Percentiles rank a stretch among this genome's conserved stretches.
These are phyloP conservation scores for Phytophthora palmivora DNA, from an alignment of 352 stramenopile genomes.

Conservation along the genomic window DNA sequence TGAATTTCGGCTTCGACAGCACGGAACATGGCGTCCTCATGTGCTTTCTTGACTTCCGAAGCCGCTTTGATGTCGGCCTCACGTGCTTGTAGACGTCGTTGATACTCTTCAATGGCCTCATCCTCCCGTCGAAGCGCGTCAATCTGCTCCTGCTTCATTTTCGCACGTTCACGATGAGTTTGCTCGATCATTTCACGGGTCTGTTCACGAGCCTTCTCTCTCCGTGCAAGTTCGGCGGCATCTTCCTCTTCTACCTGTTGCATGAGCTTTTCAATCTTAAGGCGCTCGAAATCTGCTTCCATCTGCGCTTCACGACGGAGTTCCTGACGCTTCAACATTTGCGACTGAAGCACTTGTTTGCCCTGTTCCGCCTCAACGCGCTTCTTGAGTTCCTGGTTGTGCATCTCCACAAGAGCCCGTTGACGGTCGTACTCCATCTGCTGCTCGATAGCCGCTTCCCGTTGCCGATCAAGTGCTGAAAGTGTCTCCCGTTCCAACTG, in stretches of 20 bases:
- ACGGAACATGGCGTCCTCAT: conserved; percentile 75
- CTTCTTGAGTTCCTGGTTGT: conserved; percentile 61
- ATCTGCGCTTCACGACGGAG: conserved; percentile 68
- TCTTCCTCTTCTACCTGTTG: conserved; percentile 90
- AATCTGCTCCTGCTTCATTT: conserved; percentile 25
- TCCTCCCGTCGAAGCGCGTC: conserved; percentile 49
- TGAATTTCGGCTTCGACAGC: conserved; percentile 89
- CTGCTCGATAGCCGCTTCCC: conserved; percentile 90
- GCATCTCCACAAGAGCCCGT: conserved; percentile 72
- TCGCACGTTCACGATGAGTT: conserved; percentile 53
- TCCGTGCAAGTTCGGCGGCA: conserved; percentile 66
- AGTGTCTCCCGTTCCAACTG: conserved; percentile 90
- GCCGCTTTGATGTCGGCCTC: conserved; percentile 65
- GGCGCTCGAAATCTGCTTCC: conserved; percentile 80
- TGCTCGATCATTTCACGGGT: conserved; percentile 66
- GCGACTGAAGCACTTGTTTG: conserved; percentile 71
- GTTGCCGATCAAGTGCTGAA: conserved; percentile 66
- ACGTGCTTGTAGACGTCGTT: conserved; percentile 50
- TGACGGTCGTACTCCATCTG: conserved; percentile 94
- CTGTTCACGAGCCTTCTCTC: conserved; percentile 65
- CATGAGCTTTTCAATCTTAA: conserved; percentile 88
- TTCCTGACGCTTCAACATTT: conserved; percentile 77
- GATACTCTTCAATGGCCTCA: conserved; percentile 60
- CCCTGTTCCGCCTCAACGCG: conserved; percentile 74
- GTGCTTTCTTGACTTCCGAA: conserved; percentile 69